Percentiles rank a stretch among this genome's conserved stretches.
Evolutionary conservation across 2,329 filamentous ascomycete genomes (phyloP).

Genomic region (Fusarium sp.): DNA sequence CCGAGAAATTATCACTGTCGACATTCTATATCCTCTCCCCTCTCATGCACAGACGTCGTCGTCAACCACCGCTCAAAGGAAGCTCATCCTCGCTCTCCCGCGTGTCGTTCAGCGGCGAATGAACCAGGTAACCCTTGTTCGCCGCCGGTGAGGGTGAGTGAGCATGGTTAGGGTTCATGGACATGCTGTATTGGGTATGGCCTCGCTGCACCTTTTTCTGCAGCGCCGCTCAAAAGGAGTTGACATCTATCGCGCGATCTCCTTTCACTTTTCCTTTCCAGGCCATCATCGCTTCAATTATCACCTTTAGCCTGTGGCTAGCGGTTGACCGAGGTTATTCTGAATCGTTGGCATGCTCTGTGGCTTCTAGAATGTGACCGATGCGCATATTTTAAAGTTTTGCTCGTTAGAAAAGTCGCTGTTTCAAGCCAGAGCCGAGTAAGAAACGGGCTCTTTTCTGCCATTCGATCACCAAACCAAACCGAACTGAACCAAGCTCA

Average conservation of each 20-base stretch:
- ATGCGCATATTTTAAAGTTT: constrained; percentile 2
- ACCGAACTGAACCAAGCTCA: too few species aligned
- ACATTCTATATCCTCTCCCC: too few species aligned
- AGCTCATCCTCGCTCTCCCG: constrained; percentile 12
- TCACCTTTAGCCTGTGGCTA: constrained; percentile 22
- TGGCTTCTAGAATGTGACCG: constrained; percentile 23
- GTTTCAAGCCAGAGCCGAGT: constrained; percentile 21
- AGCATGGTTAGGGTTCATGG: constrained; percentile 49
- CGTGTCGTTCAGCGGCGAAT: constrained; percentile 27
- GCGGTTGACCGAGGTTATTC: constrained; percentile 10
- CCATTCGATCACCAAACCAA: background rate
- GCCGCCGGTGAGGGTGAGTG: constrained; percentile 31
- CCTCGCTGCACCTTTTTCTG: constrained; percentile 35
- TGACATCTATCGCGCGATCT: constrained; percentile 38
- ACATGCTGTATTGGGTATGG: constrained; percentile 48
- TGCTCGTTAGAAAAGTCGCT: background rate
- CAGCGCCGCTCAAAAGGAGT: constrained; percentile 22
- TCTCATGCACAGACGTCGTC: constrained; percentile 10
- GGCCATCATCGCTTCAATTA: constrained; percentile 18
- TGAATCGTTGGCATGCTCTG: constrained; percentile 5
- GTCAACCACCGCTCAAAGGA: constrained; percentile 8
- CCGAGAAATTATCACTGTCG: too few species aligned
- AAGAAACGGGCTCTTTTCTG: constrained; percentile 4
- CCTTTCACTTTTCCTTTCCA: constrained; percentile 36
- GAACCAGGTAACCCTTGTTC: constrained; percentile 18